These are phyloP conservation scores for Myriosclerotinia scirpicola DNA, from an alignment of 2,329 filamentous ascomycete species.

Conservation along the genomic window DNA sequence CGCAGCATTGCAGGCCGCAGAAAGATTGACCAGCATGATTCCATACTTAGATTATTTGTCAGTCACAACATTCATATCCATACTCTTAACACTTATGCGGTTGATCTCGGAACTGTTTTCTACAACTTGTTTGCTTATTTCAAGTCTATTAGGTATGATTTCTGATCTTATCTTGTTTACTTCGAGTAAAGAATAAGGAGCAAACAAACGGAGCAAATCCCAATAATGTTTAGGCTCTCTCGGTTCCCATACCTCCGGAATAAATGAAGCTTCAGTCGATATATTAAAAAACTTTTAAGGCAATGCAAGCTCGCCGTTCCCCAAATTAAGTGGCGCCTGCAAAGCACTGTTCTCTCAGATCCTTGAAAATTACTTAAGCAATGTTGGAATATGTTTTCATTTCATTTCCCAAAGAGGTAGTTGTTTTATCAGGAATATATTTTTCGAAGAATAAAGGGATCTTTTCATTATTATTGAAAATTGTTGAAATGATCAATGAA, in stretches of 20 bases:
- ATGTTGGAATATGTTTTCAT: neutral
- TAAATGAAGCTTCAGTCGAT: constrained; percentile 4
- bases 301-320: constrained; percentile 14
- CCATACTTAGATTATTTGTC: constrained; percentile 14
- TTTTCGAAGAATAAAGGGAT: too few relatives aligned
- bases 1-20: neutral
- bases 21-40: constrained; percentile 16
- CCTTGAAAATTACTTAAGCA: constrained; percentile 2
- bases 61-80: constrained; percentile 5
- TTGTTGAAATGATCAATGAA: neutral
- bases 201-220: constrained; percentile 3
- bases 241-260: constrained; percentile 1
- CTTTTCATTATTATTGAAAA: neutral
- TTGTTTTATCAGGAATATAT: neutral
- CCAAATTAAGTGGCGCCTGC: constrained; percentile 17
- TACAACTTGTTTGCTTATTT: neutral
- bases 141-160: neutral
- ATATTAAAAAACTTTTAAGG: constrained; percentile 10
- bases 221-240: neutral
- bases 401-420: neutral
- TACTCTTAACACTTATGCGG: neutral
- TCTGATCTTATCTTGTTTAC: constrained; percentile 1
- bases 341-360: constrained; percentile 1
- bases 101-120: neutral
- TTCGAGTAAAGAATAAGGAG: neutral